A percentile compares a stretch with the other conserved stretches of the same genome.
These are phyloP conservation scores for Xylariaceae sp. DNA, from an alignment of 2,329 filamentous ascomycete genomes.

Conservation along the genomic window DNA sequence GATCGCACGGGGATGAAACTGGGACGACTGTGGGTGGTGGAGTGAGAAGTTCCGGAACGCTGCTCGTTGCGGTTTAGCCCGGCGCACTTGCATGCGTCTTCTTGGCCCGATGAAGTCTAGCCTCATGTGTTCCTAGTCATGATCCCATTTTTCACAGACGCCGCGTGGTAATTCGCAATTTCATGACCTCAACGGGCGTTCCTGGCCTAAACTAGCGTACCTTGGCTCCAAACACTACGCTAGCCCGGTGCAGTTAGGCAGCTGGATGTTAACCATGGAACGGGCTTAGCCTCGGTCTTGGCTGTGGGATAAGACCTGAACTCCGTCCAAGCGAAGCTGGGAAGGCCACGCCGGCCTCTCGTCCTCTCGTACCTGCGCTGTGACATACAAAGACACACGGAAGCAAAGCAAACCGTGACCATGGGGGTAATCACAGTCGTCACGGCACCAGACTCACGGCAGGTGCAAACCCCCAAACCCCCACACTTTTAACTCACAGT, in stretches of 20 bases:
- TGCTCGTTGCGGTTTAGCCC: constrained; percentile 2
- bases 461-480: too few species aligned
- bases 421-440: too few species aligned
- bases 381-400: too few species aligned
- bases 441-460: too few species aligned
- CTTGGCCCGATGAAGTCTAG: not conserved
- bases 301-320: not conserved
- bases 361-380: too few species aligned
- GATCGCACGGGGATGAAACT: not conserved
- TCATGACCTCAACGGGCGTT: not conserved
- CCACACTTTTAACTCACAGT: too few species aligned
- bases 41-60: not conserved
- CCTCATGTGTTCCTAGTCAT: not conserved
- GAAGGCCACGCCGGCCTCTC: not conserved
- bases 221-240: not conserved
- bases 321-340: not conserved
- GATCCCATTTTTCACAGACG: not conserved
- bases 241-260: not conserved
- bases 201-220: not conserved
- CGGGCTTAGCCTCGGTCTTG: not conserved
- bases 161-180: not conserved
- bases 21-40: not conserved
- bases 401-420: too few species aligned
- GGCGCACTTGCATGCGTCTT: not conserved
- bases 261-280: not conserved